A percentile compares a stretch with the other conserved stretches of the same genome.
Conservation (phyloP, 2,329 filamentous ascomycete species). For the Aulographum hederae region DNA sequence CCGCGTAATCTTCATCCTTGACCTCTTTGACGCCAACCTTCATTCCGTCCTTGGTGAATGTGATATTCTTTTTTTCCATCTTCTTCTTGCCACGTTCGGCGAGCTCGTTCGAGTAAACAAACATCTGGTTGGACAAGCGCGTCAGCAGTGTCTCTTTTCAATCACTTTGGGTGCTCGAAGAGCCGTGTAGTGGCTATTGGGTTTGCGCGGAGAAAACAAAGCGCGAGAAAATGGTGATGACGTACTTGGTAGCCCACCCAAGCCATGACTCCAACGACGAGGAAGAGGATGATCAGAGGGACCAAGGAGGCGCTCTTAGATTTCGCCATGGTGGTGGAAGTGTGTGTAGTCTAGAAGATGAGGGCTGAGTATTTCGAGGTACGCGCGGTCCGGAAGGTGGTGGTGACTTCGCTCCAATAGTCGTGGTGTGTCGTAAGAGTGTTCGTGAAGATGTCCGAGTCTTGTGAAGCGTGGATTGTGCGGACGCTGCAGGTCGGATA, state of each 20-base stretch:
- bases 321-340: too few species aligned
- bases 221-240: background rate
- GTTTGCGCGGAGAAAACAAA: too few species aligned
- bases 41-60: slow-evolving; percentile 57
- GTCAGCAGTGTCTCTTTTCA: background rate
- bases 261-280: slow-evolving; percentile 35
- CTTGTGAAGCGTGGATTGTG: too few species aligned
- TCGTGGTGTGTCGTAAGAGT: too few species aligned
- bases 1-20: slow-evolving; percentile 51
- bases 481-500: too few species aligned
- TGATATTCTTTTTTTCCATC: slow-evolving; percentile 59
- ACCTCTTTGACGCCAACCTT: slow-evolving; percentile 50
- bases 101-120: slow-evolving; percentile 48
- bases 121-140: slow-evolving; percentile 28
- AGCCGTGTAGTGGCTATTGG: background rate
- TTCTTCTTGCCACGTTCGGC: slow-evolving; percentile 45
- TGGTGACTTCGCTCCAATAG: too few species aligned
- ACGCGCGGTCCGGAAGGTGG: too few species aligned
- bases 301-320: too few species aligned
- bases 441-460: too few species aligned
- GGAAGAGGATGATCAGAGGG: slow-evolving; percentile 46
- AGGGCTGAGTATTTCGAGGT: too few species aligned
- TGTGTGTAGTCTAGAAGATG: too few species aligned
- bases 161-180: background rate
- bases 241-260: slow-evolving; percentile 48